Evolutionary conservation across 2,329 filamentous ascomycete genomes (phyloP), one percentile per base, ranked within the genome.

Genomic region (Stagonosporopsis chrysanthemi): DNA sequence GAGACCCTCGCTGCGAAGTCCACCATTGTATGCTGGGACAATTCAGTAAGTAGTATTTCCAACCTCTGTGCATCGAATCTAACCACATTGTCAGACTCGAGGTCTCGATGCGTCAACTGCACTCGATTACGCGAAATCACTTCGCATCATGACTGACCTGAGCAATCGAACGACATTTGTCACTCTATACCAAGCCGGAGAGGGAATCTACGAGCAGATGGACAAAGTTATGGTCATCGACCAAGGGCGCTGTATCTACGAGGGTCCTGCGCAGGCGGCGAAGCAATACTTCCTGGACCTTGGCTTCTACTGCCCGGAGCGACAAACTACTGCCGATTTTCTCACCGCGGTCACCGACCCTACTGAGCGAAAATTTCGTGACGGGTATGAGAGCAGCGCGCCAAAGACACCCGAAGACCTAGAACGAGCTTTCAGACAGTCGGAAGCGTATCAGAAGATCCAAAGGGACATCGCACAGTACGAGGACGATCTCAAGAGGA

Each of bases 141-240:
- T 96, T 1, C 87, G 91, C 2, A 88, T 92, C 56, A 90, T 92
- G 86, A 93, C 91, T 3, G 88, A 92, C 60, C 85, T 92, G 59
- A 88, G 84, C 68, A 86, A 90, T 63, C 84, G 88, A 7, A 90
- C 88, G 0, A 90, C 87, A 0, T 80, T 90, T 15, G 88, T 90
- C 1, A 90, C 89, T 0, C 79, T 91, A 0, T 91, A 91, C 72
- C 88, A 90, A 72, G 88, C 88, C 1, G 86, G 87, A 51, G 86
- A 90, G 70, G 84, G 84, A 22, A 89, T 90, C 58, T 90, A 89
- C 67, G 82, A 87, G 61, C 79, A 90, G 29, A 90, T 93, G 84
- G 90, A 95, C 72, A 93, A 93, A 75, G 90, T 93, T 2, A 75
- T 93, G 47, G 85, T 93, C 19, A 90, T 94, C 50, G 88, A 93